Conservation (phyloP, 179 eudicot genomes). For the Spergularia azorica region DNA sequence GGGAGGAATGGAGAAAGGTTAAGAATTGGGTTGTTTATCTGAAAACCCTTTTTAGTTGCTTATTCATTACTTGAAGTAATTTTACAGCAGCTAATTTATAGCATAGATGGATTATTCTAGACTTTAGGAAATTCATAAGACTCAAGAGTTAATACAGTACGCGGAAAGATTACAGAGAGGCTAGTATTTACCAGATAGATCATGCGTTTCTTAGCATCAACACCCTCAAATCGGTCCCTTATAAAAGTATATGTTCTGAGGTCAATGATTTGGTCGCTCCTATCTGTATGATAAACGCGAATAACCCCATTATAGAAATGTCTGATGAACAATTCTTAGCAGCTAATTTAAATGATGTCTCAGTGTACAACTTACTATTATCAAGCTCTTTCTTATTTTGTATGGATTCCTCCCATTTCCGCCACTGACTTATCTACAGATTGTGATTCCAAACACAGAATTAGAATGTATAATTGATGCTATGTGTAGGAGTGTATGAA, state of each 20-base stretch:
- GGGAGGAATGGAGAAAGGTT: too few relatives aligned
- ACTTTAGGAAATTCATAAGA: too few relatives aligned
- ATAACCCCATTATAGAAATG: not conserved
- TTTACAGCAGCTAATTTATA: too few relatives aligned
- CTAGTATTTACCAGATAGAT: constrained; percentile 21
- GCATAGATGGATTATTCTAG: too few relatives aligned
- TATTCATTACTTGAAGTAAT: too few relatives aligned
- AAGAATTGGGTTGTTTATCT: too few relatives aligned
- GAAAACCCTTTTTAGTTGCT: too few relatives aligned
- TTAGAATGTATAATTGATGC: constrained; percentile 1
- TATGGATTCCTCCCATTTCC: constrained; percentile 21
- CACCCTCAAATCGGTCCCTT: constrained; percentile 13
- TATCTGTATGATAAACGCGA: constrained; percentile 15
- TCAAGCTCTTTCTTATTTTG: not conserved
- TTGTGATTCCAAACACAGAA: not conserved
- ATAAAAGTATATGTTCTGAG: constrained; percentile 21
- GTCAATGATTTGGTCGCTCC: constrained; percentile 3
- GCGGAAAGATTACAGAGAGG: not conserved
- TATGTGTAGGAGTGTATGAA: not conserved
- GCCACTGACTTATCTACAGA: constrained; percentile 19
- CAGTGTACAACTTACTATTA: not conserved
- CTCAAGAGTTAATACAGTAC: too few relatives aligned
- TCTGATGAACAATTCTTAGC: not conserved
- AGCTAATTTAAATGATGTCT: not conserved
- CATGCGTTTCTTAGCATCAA: constrained; percentile 21